phyloP scores from a whole-genome alignment of 257 asterid genomes.

The Plantago elongata region DNA sequence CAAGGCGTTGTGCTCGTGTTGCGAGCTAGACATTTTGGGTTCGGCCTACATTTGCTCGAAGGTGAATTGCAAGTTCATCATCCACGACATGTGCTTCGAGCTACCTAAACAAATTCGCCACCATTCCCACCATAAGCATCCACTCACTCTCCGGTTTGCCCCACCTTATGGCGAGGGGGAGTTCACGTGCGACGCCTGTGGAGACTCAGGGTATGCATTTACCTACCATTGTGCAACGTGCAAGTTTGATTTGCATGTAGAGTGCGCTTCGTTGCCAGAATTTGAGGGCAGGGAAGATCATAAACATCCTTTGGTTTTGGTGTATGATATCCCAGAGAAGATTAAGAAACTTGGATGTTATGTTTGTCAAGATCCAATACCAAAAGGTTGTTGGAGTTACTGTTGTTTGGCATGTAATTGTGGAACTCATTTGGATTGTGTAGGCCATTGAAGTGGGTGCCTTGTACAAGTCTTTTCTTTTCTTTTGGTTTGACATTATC shows the following conservation, averaged over 20 bases:
- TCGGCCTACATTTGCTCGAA: conserved; percentile 36
- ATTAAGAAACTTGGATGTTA: conserved; percentile 21
- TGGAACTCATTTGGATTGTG: conserved; percentile 36
- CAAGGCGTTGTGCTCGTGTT: conserved; percentile 40
- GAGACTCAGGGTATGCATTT: conserved; percentile 37
- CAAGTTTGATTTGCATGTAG: conserved; percentile 41
- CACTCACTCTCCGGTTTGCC: conserved; percentile 29
- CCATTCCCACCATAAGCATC: conserved; percentile 46
- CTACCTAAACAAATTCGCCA: conserved; percentile 50
- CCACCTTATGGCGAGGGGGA: conserved; percentile 41
- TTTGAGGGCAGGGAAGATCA: conserved; percentile 29
- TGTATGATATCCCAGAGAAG: conserved; percentile 9
- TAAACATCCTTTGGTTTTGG: conserved; percentile 28
- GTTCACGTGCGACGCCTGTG: conserved; percentile 54
- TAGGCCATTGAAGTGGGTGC: background rate
- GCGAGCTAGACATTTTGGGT: conserved; percentile 34
- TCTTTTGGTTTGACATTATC: background rate
- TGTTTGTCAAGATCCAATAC: conserved; percentile 16
- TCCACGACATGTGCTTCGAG: conserved; percentile 45
- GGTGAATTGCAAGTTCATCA: conserved; percentile 35
- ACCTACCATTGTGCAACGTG: conserved; percentile 37
- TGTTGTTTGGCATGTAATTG: conserved; percentile 32
- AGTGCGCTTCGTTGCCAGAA: conserved; percentile 43
- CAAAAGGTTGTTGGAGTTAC: conserved; percentile 29
- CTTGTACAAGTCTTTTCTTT: background rate